Evolutionary conservation across 2,329 filamentous ascomycete genomes (phyloP).

Genomic region (Fusarium concolor): DNA sequence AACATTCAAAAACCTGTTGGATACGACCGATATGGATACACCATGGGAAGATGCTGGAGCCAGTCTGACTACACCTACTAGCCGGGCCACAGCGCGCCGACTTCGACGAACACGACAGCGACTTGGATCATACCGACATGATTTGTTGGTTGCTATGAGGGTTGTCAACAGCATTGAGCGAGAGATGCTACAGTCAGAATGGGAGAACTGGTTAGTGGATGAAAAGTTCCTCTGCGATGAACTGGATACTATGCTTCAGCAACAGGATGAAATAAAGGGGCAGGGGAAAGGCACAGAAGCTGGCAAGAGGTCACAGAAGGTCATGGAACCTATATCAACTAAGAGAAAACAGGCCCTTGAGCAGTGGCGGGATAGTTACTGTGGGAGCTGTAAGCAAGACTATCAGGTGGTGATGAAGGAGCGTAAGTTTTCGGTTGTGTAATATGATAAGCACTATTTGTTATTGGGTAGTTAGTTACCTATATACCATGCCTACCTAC

Average conservation of each 20-base stretch:
- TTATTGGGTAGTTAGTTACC: not conserved
- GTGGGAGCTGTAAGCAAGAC: constrained; percentile 66
- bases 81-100: constrained; percentile 68
- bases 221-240: constrained; percentile 82
- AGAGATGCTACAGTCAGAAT: constrained; percentile 87
- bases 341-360: constrained; percentile 54
- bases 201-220: constrained; percentile 89
- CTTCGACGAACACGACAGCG: constrained; percentile 84
- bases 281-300: constrained; percentile 28
- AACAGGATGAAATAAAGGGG: constrained; percentile 32
- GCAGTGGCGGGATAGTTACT: constrained; percentile 66
- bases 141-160: constrained; percentile 89
- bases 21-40: constrained; percentile 68
- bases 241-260: constrained; percentile 59
- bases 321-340: constrained; percentile 46
- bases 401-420: constrained; percentile 49
- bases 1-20: constrained; percentile 71
- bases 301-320: constrained; percentile 48
- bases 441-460: not conserved
- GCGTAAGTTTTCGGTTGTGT: constrained; percentile 44
- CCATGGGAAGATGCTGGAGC: constrained; percentile 65
- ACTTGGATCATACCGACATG: constrained; percentile 86
- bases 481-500: not conserved
- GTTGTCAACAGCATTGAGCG: constrained; percentile 90
- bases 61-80: constrained; percentile 59